Percentiles rank a stretch among this genome's conserved stretches.
Conservation (phyloP, 768 basidiomycete species). For the Suillus variegatus region DNA sequence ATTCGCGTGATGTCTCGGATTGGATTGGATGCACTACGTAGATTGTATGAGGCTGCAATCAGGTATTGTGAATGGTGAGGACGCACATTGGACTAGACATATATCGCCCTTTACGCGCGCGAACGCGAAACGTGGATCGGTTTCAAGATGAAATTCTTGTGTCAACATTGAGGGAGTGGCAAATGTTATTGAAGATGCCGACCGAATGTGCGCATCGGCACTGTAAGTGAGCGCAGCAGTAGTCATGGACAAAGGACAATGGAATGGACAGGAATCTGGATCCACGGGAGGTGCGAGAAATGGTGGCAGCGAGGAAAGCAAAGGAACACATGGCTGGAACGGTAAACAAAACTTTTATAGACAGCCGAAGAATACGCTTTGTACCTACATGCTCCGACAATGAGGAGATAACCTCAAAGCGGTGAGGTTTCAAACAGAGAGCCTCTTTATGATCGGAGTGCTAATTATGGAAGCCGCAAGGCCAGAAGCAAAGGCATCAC, state of each 20-base stretch:
- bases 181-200: conserved; percentile 17
- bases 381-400: conserved; percentile 11
- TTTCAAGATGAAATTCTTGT: conserved; percentile 9
- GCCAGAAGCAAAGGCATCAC: background rate
- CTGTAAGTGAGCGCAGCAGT: background rate
- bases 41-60: background rate
- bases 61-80: background rate
- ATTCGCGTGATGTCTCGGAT: conserved; percentile 15
- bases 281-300: background rate
- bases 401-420: conserved; percentile 8
- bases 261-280: background rate
- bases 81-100: conserved; percentile 33
- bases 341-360: conserved; percentile 3
- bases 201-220: background rate
- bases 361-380: conserved; percentile 1
- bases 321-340: background rate
- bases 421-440: conserved; percentile 7
- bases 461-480: conserved; percentile 4
- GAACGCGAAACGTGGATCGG: conserved; percentile 39
- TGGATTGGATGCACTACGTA: background rate
- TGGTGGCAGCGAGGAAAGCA: background rate
- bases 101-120: conserved; percentile 27
- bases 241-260: conserved; percentile 2
- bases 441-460: background rate
- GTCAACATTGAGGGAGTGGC: conserved; percentile 20